Conservation (phyloP, 2,329 filamentous ascomycete species). For the Daldinia sp. region DNA sequence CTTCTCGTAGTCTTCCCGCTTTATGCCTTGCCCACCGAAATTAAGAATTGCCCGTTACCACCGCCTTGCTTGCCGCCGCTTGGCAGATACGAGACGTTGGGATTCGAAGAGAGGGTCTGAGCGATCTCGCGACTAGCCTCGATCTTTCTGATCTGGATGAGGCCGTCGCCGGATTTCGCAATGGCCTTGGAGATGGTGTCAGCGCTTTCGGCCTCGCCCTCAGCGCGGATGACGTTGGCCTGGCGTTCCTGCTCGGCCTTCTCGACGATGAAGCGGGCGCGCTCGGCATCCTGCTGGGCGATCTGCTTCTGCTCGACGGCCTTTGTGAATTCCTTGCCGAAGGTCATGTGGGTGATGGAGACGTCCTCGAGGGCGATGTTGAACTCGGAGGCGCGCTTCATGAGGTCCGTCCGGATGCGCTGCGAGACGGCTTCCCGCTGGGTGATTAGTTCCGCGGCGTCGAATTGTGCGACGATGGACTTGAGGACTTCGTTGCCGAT, state of each 20-base stretch:
- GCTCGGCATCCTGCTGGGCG: constrained; percentile 97
- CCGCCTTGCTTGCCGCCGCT: constrained; percentile 72
- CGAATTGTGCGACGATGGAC: constrained; percentile 97
- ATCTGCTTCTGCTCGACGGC: constrained; percentile 99
- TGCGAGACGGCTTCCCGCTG: constrained; percentile 97
- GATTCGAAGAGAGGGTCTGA: constrained; percentile 85
- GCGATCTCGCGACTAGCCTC: constrained; percentile 97
- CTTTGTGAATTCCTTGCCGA: constrained; percentile 97
- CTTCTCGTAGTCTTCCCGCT: not conserved
- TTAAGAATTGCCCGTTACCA: constrained; percentile 56
- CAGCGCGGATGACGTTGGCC: constrained; percentile 96
- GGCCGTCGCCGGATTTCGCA: constrained; percentile 88
- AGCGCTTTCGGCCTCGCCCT: constrained; percentile 96
- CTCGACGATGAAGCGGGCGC: constrained; percentile 97
- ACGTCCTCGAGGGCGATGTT: constrained; percentile 99
- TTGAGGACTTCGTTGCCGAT: constrained; percentile 99
- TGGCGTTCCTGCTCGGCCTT: constrained; percentile 98
- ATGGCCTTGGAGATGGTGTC: constrained; percentile 96
- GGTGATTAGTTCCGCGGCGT: constrained; percentile 97
- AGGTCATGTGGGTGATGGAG: constrained; percentile 99
- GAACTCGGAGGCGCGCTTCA: constrained; percentile 94
- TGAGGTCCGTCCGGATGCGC: constrained; percentile 90
- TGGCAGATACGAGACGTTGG: constrained; percentile 95
- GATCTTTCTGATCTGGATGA: constrained; percentile 96
- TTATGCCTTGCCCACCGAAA: constrained; percentile 60